These are phyloP conservation scores for Iodosphaeria phyllophila DNA, from an alignment of 2,329 filamentous ascomycete genomes.

Conservation along the genomic window DNA sequence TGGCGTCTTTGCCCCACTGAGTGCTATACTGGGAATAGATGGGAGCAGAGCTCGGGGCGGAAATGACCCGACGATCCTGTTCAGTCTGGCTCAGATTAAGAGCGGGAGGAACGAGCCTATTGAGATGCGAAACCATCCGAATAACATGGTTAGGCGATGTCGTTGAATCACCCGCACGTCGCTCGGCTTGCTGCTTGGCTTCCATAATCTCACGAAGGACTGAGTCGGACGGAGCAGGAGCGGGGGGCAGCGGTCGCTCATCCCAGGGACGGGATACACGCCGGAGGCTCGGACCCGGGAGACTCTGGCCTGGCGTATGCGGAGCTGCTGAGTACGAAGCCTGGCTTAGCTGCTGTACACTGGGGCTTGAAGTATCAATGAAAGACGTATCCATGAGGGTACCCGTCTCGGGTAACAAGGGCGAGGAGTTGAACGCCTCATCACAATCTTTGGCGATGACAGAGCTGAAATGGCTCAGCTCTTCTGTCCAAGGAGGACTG, in stretches of 20 bases:
- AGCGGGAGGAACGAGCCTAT: conserved; percentile 2
- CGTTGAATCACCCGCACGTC: conserved; percentile 1
- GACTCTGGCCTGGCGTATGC: too few species aligned
- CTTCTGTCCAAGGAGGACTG: conserved; percentile 56
- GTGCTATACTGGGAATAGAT: conserved; percentile 21
- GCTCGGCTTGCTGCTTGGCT: conserved; percentile 6
- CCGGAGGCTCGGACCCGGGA: too few species aligned
- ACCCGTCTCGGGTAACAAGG: conserved; percentile 15
- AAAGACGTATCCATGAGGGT: conserved; percentile 3
- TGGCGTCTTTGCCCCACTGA: conserved; percentile 15
- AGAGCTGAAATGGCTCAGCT: conserved; percentile 65
- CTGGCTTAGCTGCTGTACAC: too few species aligned
- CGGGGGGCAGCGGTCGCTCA: conserved; percentile 29
- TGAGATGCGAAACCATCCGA: conserved; percentile 6
- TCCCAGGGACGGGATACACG: conserved; percentile 18
- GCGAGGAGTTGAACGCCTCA: conserved; percentile 65
- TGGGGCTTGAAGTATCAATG: too few species aligned
- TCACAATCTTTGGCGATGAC: conserved; percentile 83
- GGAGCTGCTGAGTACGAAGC: too few species aligned
- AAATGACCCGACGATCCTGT: conserved; percentile 26
- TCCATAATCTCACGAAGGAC: conserved; percentile 8
- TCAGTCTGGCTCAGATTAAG: conserved; percentile 8
- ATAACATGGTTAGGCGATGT: conserved; percentile 5
- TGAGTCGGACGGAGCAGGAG: conserved; percentile 18
- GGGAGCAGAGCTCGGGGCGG: conserved; percentile 33